Evolutionary conservation across 2,329 filamentous ascomycete species (phyloP).

Genomic region (Nigrograna mackinnonii): DNA sequence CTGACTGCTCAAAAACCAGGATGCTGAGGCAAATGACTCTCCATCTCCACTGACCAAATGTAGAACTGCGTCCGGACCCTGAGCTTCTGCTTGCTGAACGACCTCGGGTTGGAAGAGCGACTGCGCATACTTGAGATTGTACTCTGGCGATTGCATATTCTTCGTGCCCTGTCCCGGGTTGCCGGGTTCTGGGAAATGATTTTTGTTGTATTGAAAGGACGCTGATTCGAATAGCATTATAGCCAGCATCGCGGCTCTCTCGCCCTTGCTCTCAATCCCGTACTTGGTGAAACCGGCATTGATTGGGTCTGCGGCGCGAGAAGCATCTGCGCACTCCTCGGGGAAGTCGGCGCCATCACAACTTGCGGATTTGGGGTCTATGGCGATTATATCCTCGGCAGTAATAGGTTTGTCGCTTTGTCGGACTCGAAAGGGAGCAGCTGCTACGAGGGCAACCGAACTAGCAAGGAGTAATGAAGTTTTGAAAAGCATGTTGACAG

Average conservation of each 20-base stretch:
- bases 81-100: conserved; percentile 31
- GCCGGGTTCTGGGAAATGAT: conserved; percentile 59
- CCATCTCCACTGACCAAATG: conserved; percentile 53
- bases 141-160: conserved; percentile 65
- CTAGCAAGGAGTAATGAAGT: not conserved
- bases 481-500: not conserved
- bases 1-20: conserved; percentile 64
- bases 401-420: conserved; percentile 13
- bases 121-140: conserved; percentile 60
- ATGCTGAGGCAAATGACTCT: conserved; percentile 60
- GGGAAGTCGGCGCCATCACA: conserved; percentile 54
- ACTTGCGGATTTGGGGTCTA: conserved; percentile 60
- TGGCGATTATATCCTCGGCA: conserved; percentile 46
- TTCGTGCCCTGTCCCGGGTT: conserved; percentile 71
- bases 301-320: conserved; percentile 62
- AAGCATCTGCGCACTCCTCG: conserved; percentile 63
- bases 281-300: conserved; percentile 61
- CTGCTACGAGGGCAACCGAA: not conserved
- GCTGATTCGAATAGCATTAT: conserved; percentile 73
- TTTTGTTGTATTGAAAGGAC: conserved; percentile 72
- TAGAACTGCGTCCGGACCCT: conserved; percentile 50
- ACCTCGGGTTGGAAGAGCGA: conserved; percentile 42
- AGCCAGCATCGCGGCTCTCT: conserved; percentile 71
- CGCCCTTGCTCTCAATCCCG: conserved; percentile 55
- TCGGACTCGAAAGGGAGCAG: not conserved